Percentiles rank a stretch among this genome's conserved stretches.
These are phyloP conservation scores for Coniosporium apollinis DNA, from an alignment of 495 filamentous ascomycete species.

Conservation along the genomic window DNA sequence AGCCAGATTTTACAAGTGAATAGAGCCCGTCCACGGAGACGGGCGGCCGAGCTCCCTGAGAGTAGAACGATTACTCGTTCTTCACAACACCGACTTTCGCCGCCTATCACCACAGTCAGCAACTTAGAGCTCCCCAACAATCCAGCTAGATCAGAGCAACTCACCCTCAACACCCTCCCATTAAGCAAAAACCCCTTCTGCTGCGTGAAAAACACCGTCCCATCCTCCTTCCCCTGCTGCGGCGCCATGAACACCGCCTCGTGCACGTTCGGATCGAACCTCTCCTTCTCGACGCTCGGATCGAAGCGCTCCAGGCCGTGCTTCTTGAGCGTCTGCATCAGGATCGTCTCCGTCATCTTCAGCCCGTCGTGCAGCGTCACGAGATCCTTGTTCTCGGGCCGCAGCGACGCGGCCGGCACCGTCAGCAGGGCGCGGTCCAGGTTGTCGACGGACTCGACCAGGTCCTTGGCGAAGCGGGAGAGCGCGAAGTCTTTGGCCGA, in stretches of 20 bases:
- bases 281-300: constrained; percentile 41
- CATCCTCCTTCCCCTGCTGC: constrained; percentile 68
- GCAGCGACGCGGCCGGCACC: constrained; percentile 60
- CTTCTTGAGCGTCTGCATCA: constrained; percentile 79
- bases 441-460: constrained; percentile 90
- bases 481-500: constrained; percentile 80
- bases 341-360: constrained; percentile 82
- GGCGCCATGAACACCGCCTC: constrained; percentile 91
- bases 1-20: too few relatives aligned
- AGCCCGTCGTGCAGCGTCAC: constrained; percentile 70
- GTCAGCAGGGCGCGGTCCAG: constrained; percentile 75
- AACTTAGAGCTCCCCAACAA: not conserved
- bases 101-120: constrained; percentile 30
- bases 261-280: constrained; percentile 90
- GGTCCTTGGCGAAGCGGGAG: constrained; percentile 83
- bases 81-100: constrained; percentile 91
- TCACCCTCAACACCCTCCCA: constrained; percentile 65
- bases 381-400: constrained; percentile 42
- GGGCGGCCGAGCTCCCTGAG: too few relatives aligned
- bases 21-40: too few relatives aligned
- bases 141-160: constrained; percentile 10
- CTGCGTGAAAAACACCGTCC: constrained; percentile 79
- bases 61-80: too few relatives aligned
- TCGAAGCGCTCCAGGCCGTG: constrained; percentile 88
- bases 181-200: constrained; percentile 90